Base-by-base conservation (phyloP, 2,329 filamentous ascomycete genomes). In the Pyrenophora tritici-repentis region DNA sequence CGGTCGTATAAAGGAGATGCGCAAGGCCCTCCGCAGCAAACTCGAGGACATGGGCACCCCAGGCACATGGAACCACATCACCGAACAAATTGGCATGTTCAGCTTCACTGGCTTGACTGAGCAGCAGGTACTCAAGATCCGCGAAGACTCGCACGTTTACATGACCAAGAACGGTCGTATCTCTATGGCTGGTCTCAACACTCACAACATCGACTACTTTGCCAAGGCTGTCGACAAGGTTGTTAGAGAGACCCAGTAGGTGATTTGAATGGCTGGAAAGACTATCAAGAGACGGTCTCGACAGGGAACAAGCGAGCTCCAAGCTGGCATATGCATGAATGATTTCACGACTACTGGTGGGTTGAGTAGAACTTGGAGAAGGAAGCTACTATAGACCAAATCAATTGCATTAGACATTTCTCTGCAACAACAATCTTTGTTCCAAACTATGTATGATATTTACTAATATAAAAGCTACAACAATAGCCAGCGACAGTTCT, bases 11-110 rank as follows among this genome's bases (percentile, higher is more conserved):
- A 93, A 90, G 61, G 83, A 85, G 70, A 99, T 97, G 94, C 87
- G 94, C 58, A 85, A 85, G 68, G 85, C 83, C 3, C 79, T 99
- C 63, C 84, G 90, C 42, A 77, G 79, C 48, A 90, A 92, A 75
- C 84, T 99, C 9, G 93, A 97, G 77, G 85, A 86, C 68, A 83
- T 93, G 53, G 85, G 84, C 24, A 97, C 94, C 0, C 93, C 93
- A 0, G 93, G 93, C 26, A 88, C 84, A 12, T 99, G 94, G 94
- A 90, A 92, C 70, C 94, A 99, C 78, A 96, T 99, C 73, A 97
- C 92, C 13, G 90, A 95, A 67, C 94, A 99, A 82, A 99, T 99
- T 71, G 94, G 94, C 78, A 99, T 99, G 94, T 99, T 99, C 79
- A 93, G 88, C 74, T 99, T 96, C 75, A 95, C 90, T 1, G 90